phyloP scores from a whole-genome alignment of 2,329 filamentous ascomycete genomes.

The Pseudocercospora fijiensis region DNA sequence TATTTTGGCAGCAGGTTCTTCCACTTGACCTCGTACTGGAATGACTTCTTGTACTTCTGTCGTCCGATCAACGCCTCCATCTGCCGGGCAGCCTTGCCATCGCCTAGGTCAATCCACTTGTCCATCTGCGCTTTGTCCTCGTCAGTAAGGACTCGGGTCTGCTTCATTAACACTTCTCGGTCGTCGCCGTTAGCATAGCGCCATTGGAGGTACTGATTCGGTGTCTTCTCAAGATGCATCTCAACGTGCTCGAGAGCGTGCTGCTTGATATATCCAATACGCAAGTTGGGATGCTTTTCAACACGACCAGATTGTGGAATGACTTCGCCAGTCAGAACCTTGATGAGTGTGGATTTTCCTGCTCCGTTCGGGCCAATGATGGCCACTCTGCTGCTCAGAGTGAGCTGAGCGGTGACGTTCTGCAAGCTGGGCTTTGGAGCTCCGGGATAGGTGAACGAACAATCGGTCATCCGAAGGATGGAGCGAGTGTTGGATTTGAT shows the following conservation, averaged over 20 bases:
- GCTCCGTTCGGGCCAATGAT: conserved; percentile 98
- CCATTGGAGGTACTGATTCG: conserved; percentile 98
- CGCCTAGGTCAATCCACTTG: conserved; percentile 78
- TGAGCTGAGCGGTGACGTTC: conserved; percentile 84
- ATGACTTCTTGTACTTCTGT: conserved; percentile 98
- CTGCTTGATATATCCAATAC: conserved; percentile 99
- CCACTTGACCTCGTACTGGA: conserved; percentile 99
- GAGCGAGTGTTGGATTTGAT: conserved; percentile 93
- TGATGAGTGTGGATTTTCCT: conserved; percentile 97
- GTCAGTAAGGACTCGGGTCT: conserved; percentile 84
- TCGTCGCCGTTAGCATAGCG: conserved; percentile 96
- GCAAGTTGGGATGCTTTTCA: conserved; percentile 96
- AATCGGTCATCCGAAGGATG: conserved; percentile 92
- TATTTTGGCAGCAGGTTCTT: conserved; percentile 75
- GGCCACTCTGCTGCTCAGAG: conserved; percentile 86
- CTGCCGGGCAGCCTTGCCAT: conserved; percentile 73
- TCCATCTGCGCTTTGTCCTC: conserved; percentile 90
- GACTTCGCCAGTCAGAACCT: conserved; percentile 88
- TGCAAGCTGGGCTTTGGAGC: conserved; percentile 80
- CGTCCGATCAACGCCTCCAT: conserved; percentile 90
- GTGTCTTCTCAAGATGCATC: conserved; percentile 99
- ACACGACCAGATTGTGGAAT: conserved; percentile 82
- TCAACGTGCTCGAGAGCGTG: conserved; percentile 98
- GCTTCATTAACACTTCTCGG: conserved; percentile 95
- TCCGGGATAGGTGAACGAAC: conserved; percentile 90